Conservation (phyloP, 2,329 filamentous ascomycete genomes). For the Fonsecaea erecta region DNA sequence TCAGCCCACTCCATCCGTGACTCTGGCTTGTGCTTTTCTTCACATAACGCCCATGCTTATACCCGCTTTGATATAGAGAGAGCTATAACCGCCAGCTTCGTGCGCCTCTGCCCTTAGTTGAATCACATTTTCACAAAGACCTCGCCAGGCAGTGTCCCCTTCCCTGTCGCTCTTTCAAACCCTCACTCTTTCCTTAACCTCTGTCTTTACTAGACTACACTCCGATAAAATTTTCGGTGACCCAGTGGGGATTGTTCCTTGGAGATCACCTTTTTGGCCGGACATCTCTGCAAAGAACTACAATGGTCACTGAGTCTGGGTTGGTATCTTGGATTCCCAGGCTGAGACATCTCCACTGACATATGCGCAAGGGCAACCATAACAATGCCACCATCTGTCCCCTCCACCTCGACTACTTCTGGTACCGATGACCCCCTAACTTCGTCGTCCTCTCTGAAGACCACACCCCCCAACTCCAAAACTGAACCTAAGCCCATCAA, state of each 20-base stretch:
- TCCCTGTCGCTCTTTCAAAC: neutral
- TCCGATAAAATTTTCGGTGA: neutral
- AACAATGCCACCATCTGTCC: constrained; percentile 15
- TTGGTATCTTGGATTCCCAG: constrained; percentile 29
- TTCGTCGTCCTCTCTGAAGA: constrained; percentile 8
- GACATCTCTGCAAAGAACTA: neutral
- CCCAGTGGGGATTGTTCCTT: neutral
- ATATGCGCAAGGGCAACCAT: constrained; percentile 25
- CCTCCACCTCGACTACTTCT: constrained; percentile 11
- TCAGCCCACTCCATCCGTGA: constrained; percentile 13
- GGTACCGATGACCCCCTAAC: constrained; percentile 4
- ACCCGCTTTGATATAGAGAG: constrained; percentile 4
- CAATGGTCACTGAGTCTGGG: constrained; percentile 24
- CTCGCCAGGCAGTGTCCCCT: neutral
- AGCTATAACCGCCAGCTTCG: neutral
- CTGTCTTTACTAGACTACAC: neutral
- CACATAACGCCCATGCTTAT: constrained; percentile 5
- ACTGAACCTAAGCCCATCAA: constrained; percentile 34
- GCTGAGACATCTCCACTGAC: constrained; percentile 29
- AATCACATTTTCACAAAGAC: neutral
- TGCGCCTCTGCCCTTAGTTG: neutral
- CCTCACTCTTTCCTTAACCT: neutral
- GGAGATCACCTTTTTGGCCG: neutral
- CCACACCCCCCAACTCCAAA: constrained; percentile 23
- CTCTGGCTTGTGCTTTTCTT: constrained; percentile 4